Evolutionary conservation across 352 stramenopile species (phyloP).

Genomic region (Pelagophyceae sp.): DNA sequence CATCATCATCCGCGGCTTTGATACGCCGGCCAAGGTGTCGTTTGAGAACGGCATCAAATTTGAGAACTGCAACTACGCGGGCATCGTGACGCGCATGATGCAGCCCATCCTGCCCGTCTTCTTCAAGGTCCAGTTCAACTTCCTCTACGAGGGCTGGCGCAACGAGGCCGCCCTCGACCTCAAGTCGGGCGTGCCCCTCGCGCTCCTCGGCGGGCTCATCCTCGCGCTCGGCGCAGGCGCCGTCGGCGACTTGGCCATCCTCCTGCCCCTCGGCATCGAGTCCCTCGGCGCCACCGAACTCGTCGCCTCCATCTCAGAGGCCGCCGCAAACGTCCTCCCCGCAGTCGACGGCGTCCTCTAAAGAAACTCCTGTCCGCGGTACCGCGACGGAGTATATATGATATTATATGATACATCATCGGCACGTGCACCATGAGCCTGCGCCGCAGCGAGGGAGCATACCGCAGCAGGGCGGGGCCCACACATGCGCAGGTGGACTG

Average conservation of each 20-base stretch:
- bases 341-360: not conserved
- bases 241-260: conserved; percentile 13
- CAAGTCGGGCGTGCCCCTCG: not conserved
- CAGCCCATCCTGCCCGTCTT: conserved; percentile 50
- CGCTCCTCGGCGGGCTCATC: not conserved
- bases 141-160: conserved; percentile 48
- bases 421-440: no score
- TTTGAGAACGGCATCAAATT: conserved; percentile 34
- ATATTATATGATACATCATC: no score
- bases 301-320: not conserved
- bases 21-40: conserved; percentile 46
- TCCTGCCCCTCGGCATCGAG: conserved; percentile 7
- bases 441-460: no score
- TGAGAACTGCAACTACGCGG: conserved; percentile 52
- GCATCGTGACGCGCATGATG: conserved; percentile 45
- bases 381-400: no score
- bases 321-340: not conserved
- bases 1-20: conserved; percentile 57
- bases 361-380: no score
- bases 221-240: not conserved
- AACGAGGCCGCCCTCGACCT: conserved; percentile 30
- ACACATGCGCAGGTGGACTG: no score
- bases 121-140: conserved; percentile 51
- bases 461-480: no score
- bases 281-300: not conserved